Evolutionary conservation across 495 filamentous ascomycete species (phyloP).

Genomic region (Pseudevernia furfuracea): DNA sequence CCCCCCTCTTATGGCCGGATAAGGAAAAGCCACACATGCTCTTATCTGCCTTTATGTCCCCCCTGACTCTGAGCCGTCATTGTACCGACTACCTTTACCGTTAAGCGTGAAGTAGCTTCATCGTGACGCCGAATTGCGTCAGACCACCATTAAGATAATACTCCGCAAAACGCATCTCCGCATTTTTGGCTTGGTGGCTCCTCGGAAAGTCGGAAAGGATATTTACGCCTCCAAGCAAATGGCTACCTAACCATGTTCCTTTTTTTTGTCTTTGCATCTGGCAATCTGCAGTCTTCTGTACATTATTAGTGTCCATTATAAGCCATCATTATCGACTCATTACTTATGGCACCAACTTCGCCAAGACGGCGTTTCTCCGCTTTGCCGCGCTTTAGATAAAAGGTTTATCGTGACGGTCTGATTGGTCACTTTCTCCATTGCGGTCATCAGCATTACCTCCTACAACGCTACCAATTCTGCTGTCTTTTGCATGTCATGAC

Average conservation of each 20-base stretch:
- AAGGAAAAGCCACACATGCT: slow-evolving; percentile 19
- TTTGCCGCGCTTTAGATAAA: background rate
- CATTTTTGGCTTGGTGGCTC: background rate
- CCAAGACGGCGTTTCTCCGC: slow-evolving; percentile 3
- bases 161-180: slow-evolving; percentile 4
- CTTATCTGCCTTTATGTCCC: background rate
- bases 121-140: background rate
- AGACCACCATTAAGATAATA: background rate
- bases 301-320: background rate
- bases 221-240: background rate
- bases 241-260: background rate
- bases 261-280: background rate
- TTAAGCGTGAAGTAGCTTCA: background rate
- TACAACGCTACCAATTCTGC: background rate
- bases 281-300: background rate
- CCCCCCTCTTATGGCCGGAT: slow-evolving; percentile 3
- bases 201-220: background rate
- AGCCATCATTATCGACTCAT: background rate
- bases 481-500: background rate
- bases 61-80: background rate
- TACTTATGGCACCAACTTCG: background rate
- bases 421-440: background rate
- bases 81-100: too few relatives aligned
- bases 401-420: background rate
- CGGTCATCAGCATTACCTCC: slow-evolving; percentile 4